These are phyloP conservation scores for Harringtonia aguacate DNA, from an alignment of 2,329 filamentous ascomycete genomes.

Conservation along the genomic window DNA sequence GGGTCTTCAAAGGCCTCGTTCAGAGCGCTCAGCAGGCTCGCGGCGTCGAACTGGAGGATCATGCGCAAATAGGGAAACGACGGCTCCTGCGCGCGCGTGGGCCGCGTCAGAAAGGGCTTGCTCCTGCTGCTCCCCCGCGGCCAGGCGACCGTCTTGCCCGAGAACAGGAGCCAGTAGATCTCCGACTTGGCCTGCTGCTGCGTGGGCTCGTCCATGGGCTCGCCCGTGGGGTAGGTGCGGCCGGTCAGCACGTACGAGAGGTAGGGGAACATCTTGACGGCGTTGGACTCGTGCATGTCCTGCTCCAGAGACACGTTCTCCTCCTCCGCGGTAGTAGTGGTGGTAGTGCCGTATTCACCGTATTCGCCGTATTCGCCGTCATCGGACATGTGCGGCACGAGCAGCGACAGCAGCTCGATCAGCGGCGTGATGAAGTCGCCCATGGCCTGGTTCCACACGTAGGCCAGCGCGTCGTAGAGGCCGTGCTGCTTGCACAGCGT, in stretches of 20 bases:
- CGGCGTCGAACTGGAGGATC: conserved; percentile 78
- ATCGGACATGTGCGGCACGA: conserved; percentile 48
- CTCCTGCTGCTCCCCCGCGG: conserved; percentile 52
- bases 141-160: conserved; percentile 67
- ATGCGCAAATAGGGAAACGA: conserved; percentile 78
- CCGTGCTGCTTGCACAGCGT: conserved; percentile 81
- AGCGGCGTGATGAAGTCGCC: conserved; percentile 85
- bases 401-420: conserved; percentile 67
- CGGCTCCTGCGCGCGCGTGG: conserved; percentile 45
- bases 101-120: conserved; percentile 50
- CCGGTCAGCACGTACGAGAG: conserved; percentile 85
- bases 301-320: conserved; percentile 46
- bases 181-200: conserved; percentile 72
- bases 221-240: conserved; percentile 81
- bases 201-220: conserved; percentile 59
- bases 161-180: conserved; percentile 89
- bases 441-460: conserved; percentile 91
- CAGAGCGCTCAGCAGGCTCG: conserved; percentile 86
- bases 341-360: no score
- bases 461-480: conserved; percentile 89
- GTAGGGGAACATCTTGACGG: conserved; percentile 89
- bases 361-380: conserved; percentile 32
- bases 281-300: conserved; percentile 56
- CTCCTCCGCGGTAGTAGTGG: no score
- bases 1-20: conserved; percentile 96